These are phyloP conservation scores for Colletotrichum tabaci DNA, from an alignment of 2,329 filamentous ascomycete species.

Conservation along the genomic window DNA sequence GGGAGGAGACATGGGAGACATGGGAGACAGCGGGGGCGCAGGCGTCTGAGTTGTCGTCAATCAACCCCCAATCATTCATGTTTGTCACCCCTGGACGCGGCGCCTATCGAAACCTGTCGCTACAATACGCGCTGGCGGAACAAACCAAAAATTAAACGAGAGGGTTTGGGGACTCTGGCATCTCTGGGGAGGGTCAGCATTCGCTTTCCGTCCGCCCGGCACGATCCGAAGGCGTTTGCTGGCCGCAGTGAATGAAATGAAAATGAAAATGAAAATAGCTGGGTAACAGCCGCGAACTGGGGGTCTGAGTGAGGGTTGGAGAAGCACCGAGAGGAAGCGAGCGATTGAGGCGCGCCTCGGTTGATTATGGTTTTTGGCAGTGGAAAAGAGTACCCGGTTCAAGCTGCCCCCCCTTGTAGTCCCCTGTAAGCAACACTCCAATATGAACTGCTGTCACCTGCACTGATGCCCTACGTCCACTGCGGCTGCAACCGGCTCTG, in stretches of 20 bases:
- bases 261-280: too few relatives aligned
- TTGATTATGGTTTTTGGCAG: too few relatives aligned
- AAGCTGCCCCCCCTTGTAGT: too few relatives aligned
- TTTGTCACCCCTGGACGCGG: conserved; percentile 23
- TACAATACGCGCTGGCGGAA: conserved; percentile 15
- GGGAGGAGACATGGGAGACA: neutral
- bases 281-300: neutral
- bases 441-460: neutral
- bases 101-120: conserved; percentile 54
- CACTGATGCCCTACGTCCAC: neutral
- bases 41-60: conserved; percentile 26
- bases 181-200: too few relatives aligned
- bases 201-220: neutral
- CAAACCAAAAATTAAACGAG: neutral
- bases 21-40: neutral
- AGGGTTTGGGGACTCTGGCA: neutral
- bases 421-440: neutral
- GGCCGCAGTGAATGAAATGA: neutral
- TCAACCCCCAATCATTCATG: conserved; percentile 25
- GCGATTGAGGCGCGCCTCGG: too few relatives aligned
- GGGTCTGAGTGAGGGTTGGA: neutral
- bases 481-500: neutral
- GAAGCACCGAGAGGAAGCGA: too few relatives aligned
- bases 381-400: too few relatives aligned
- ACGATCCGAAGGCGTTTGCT: neutral